Evolutionary conservation across 306 rosid genomes (phyloP).

Genomic region (Pyrus pyrifolia): DNA sequence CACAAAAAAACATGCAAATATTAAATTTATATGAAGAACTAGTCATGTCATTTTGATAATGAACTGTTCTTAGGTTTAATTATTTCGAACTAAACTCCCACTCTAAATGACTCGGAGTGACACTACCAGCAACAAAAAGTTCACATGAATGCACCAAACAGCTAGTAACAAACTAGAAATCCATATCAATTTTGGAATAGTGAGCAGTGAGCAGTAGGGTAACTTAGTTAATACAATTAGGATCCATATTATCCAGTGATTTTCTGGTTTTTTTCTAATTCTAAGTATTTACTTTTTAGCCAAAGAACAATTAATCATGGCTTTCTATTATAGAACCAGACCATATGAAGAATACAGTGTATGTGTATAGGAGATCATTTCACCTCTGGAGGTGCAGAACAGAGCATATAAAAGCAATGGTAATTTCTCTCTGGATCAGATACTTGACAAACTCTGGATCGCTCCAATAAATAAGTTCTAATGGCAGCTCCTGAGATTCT

Average conservation of each 20-base stretch:
- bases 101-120: neutral
- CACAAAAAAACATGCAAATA: neutral
- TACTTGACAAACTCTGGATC: slow-evolving; percentile 95
- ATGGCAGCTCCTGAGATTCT: slow-evolving; percentile 99
- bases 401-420: slow-evolving; percentile 98
- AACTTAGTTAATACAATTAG: neutral
- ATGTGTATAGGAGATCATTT: neutral
- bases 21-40: slow-evolving; percentile 4
- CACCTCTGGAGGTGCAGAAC: slow-evolving; percentile 90
- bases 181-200: neutral
- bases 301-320: neutral
- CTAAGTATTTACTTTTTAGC: neutral
- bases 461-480: slow-evolving; percentile 84
- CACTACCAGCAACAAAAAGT: neutral
- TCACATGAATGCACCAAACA: neutral
- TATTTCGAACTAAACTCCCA: neutral
- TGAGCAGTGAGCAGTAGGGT: neutral
- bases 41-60: neutral
- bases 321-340: neutral
- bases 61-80: slow-evolving; percentile 1
- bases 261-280: neutral
- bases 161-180: neutral
- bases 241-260: neutral
- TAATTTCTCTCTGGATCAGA: slow-evolving; percentile 97
- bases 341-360: neutral